Evolutionary conservation across 495 filamentous ascomycete species (phyloP), one percentile per base, ranked within the genome.

Genomic region (Immersiella caudata): DNA sequence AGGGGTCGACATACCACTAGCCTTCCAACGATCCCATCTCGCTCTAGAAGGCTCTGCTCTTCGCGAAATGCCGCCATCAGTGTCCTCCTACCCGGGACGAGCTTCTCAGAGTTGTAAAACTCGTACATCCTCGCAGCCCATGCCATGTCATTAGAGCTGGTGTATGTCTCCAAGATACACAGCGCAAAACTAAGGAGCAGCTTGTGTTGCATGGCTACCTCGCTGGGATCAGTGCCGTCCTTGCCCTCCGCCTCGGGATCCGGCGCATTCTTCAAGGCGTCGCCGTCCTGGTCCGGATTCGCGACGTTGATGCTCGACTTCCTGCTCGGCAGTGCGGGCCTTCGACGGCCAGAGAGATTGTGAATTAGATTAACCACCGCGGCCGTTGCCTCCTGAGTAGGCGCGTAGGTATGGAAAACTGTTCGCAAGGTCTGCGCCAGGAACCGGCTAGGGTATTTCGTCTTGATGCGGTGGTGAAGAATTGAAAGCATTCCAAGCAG

Each of bases 371-470:
- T 89, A 50, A 95, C 84, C 24, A 93, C 82, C 9, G 91, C 87
- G 0, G 88, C 81, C 1, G 92, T 93, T 69, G 90, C 88, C 74
- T 91, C 89, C 71, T 79, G 68, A 33, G 79, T 82, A 2, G 67
- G 84, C 79, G 85, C 83, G 75, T 93, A 96, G 5, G 90, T 85
- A 35, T 86, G 82, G 20, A 91, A 80, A 12, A 92, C 86, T 14
- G 92, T 91, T 66, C 91, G 89, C 18, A 98, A 85, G 33, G 93
- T 93, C 1, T 92, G 92, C n/a, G 91, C 92, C 33, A 99, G 83
- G 76, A 99, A 99, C 20, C 94, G 90, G 64, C 92, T 96, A 1
- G 95, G 95, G 64, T 90, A 90, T 78, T 93, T 94, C 2, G 95
- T 95, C 75, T 91, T 88, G 75, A 99, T 94, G 52, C 95, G 88